Conservation (phyloP, 768 basidiomycete species). For the Tephrocybe sp. region DNA sequence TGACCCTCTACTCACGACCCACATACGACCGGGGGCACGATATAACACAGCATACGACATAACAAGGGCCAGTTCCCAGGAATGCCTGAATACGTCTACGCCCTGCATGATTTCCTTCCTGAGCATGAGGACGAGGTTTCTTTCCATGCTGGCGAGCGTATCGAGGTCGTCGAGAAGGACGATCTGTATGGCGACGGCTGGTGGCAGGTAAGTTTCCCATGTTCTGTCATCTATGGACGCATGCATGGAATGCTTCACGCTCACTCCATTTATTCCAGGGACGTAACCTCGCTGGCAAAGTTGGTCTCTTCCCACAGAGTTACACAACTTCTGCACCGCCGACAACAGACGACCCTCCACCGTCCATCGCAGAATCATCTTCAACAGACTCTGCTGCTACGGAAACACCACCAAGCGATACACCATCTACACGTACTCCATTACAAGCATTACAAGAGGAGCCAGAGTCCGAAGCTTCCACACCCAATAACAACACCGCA, state of each 20-base stretch:
- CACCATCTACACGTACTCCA: slow-evolving; percentile 17
- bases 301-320: slow-evolving; percentile 88
- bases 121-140: slow-evolving; percentile 93
- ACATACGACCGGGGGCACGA: not conserved
- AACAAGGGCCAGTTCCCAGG: no score
- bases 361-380: slow-evolving; percentile 22
- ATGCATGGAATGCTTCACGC: not conserved
- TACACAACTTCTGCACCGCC: slow-evolving; percentile 73
- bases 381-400: slow-evolving; percentile 22
- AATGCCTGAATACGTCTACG: slow-evolving; percentile 86
- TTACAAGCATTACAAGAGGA: slow-evolving; percentile 50
- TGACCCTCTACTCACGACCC: not conserved
- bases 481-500: slow-evolving; percentile 13
- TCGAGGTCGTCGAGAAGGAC: slow-evolving; percentile 91
- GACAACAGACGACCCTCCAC: not conserved
- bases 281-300: slow-evolving; percentile 73
- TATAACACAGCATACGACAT: no score
- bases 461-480: slow-evolving; percentile 33
- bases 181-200: slow-evolving; percentile 93
- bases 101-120: slow-evolving; percentile 82
- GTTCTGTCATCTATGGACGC: not conserved
- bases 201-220: slow-evolving; percentile 60
- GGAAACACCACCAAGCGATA: slow-evolving; percentile 4
- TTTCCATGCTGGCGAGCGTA: slow-evolving; percentile 81
- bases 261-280: slow-evolving; percentile 48